Evolutionary conservation across 306 rosid species (phyloP).

Genomic region (Trifolium repens): DNA sequence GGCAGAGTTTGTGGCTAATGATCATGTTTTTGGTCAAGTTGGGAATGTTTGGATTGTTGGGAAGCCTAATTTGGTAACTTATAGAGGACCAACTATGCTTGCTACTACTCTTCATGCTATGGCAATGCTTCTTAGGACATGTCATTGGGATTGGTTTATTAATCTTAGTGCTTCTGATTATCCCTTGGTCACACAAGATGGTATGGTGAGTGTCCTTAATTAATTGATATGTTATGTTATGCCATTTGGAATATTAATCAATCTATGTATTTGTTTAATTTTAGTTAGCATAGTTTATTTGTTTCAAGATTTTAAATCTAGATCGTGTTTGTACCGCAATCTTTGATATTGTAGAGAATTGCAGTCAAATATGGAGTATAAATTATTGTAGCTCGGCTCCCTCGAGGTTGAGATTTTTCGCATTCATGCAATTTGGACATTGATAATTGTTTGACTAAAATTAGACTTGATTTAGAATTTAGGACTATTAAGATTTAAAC

Average conservation of each 20-base stretch:
- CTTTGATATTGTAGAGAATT: background rate
- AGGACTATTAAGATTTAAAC: too few relatives aligned
- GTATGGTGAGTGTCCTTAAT: conserved; percentile 84
- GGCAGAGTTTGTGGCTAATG: conserved; percentile 56
- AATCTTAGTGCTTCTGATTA: conserved; percentile 97
- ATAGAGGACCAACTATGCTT: conserved; percentile 95
- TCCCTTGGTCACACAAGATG: conserved; percentile 93
- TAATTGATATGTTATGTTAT: background rate
- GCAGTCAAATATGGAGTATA: background rate
- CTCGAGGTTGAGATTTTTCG: too few relatives aligned
- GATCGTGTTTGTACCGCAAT: background rate
- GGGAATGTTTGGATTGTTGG: conserved; percentile 90
- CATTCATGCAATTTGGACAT: too few relatives aligned
- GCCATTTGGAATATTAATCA: background rate
- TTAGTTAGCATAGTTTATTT: background rate
- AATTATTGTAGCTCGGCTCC: too few relatives aligned
- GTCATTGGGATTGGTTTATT: conserved; percentile 91
- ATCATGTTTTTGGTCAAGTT: conserved; percentile 63
- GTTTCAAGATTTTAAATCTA: background rate
- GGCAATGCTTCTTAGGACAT: conserved; percentile 70
- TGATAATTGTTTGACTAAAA: too few relatives aligned
- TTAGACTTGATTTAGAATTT: too few relatives aligned
- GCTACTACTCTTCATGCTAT: conserved; percentile 88
- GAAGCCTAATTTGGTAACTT: conserved; percentile 81
- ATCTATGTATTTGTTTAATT: background rate